Conservation (phyloP, 2,329 filamentous ascomycete species). For the Penicillium frequentans region DNA sequence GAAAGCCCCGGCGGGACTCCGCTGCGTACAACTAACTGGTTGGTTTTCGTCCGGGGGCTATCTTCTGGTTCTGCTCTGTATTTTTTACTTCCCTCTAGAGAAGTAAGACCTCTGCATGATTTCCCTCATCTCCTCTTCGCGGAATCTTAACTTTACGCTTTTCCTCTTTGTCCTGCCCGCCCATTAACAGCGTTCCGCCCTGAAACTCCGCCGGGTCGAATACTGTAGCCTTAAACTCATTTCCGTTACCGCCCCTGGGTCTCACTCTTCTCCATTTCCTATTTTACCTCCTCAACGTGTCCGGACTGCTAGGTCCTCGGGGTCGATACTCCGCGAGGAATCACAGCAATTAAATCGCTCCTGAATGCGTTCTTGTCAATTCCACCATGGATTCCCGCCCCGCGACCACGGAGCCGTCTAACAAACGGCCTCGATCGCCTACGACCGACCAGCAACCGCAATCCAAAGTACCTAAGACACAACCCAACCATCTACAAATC, state of each 20-base stretch:
- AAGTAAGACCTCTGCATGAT: background rate
- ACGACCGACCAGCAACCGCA: constrained; percentile 41
- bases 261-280: background rate
- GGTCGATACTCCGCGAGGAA: background rate
- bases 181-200: background rate
- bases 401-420: constrained; percentile 38
- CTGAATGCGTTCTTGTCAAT: background rate
- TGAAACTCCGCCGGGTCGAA: background rate
- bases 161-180: background rate
- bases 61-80: background rate
- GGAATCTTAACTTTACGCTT: background rate
- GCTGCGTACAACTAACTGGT: constrained; percentile 10
- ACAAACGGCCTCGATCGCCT: constrained; percentile 49
- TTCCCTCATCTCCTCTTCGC: background rate
- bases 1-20: constrained; percentile 22
- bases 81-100: background rate
- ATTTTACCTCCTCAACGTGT: background rate
- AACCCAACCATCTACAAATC: constrained; percentile 63
- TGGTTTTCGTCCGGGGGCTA: background rate
- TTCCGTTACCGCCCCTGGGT: background rate
- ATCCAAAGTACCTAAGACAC: constrained; percentile 56
- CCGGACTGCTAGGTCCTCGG: background rate
- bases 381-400: constrained; percentile 35
- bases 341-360: background rate
- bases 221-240: background rate